Evolutionary conservation across 2,329 filamentous ascomycete genomes (phyloP), one percentile per base, ranked within the genome.

Genomic region (Fusarium sp.): DNA sequence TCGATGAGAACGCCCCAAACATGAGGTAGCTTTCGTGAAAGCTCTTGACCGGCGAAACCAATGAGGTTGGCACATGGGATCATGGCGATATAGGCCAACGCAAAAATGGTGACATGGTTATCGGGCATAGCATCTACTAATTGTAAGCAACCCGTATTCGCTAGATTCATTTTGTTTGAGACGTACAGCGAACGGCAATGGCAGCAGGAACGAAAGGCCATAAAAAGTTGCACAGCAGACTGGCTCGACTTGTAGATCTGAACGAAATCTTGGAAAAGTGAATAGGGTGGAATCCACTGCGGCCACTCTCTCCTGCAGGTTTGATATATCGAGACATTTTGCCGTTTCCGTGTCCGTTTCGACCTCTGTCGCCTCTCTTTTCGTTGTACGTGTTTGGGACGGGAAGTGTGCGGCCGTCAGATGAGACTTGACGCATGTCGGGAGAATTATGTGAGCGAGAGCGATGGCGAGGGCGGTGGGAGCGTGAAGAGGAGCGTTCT

Each of bases 11-110:
- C 85, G 27, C 89, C 90, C 50, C 90, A 79, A 11, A 93, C 91
- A 74, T 92, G 92, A 32, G 91, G 92, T 59, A 95, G 80, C 80
- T 95, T 95, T 64, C 90, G 86, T 2, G 91, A 88, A 88, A 95
- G 80, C 92, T 95, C 78, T 89, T 95, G 81, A 7, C 79, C 85
- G 7, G 80, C 76, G 43, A 82, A 86, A 4, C 85, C 85, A 18
- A 87, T 78, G 30, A 86, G 75, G 66, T 86, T 87, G 56, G 85
- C 85, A 28, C 83, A 81, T 0, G 85, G 85, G 1, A 87, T 78
- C 81, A 87, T 86, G 64, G 83, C 83, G 54, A 87, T 80, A 64
- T 86, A 86, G 9, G 81, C 79, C 16, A 84, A 78, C 51, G 80
- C 80, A 70, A 87, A 86, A 68, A 84, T 82, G 76, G 81, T 81